Evolutionary conservation across 2,329 filamentous ascomycete species (phyloP).

Genomic region (Atkinsonella texensis): DNA sequence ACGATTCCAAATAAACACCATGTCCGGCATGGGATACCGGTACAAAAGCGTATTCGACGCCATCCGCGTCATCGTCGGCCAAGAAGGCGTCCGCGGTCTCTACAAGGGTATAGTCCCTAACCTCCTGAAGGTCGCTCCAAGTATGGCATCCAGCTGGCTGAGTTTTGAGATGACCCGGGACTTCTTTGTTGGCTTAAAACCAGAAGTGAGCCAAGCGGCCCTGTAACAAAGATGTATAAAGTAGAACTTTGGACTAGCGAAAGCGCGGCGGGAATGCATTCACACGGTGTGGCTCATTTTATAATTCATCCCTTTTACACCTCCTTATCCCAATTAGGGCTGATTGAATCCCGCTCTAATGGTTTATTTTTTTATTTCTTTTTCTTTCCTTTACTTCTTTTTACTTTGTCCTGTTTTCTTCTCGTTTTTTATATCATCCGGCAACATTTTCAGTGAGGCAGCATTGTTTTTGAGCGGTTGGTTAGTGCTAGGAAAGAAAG

Average conservation of each 20-base stretch:
- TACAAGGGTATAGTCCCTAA: slow-evolving; percentile 97
- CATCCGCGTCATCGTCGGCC: slow-evolving; percentile 63
- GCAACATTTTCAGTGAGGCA: slow-evolving; percentile 2
- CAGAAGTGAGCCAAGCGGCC: slow-evolving; percentile 21
- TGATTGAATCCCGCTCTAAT: no score
- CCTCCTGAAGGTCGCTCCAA: slow-evolving; percentile 90
- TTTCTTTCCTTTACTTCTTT: background rate
- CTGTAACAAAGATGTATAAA: slow-evolving; percentile 13
- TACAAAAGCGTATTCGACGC: slow-evolving; percentile 84
- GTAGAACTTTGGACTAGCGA: background rate
- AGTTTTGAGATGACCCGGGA: slow-evolving; percentile 93
- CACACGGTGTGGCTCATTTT: background rate
- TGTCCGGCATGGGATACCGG: slow-evolving; percentile 95
- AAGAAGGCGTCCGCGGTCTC: slow-evolving; percentile 74
- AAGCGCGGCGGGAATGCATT: background rate
- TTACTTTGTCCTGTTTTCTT: background rate
- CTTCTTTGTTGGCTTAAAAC: slow-evolving; percentile 56
- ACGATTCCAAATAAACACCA: slow-evolving; percentile 97
- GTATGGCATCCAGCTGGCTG: slow-evolving; percentile 97
- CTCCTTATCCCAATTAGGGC: background rate
- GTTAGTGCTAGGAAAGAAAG: slow-evolving; percentile 6
- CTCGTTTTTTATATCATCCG: background rate
- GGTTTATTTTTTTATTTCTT: background rate
- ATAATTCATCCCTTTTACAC: background rate
- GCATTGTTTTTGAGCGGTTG: slow-evolving; percentile 7